Evolutionary conservation across 1,284 basidiomycete genomes (phyloP), one percentile per base, ranked within the genome.

Genomic region (Ceratobasidium papillatum): DNA sequence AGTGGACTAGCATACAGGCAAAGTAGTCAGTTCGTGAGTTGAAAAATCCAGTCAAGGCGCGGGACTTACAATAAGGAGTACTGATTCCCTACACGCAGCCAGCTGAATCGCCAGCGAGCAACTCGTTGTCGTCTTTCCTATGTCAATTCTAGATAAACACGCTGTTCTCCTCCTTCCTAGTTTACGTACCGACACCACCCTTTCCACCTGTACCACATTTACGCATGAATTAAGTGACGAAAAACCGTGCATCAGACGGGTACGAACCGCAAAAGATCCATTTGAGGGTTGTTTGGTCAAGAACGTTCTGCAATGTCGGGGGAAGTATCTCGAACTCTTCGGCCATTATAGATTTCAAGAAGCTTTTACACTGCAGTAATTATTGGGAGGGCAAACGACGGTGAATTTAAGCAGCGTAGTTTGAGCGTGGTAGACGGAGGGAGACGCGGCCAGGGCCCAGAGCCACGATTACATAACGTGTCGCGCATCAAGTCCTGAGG

Each of bases 81-180:
- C 96, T 27, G 94, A 96, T 84, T 97, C 91, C 77, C 96, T 90
- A 79, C 88, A 89, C 78, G 90, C 85, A 2, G 96, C 94, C 47
- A 98, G 88, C 80, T 98, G 95, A 75, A 97, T 95, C n/a, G 96
- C 96, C 9, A 98, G 88, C 9, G 94, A 96, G 82, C 96, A 98
- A 30, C 94, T 96, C 1, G 96, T 97, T 0, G 96, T 98, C 0
- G 96, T 98, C 87, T 98, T 98, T 71, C 95, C 95, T 93, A 80
- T 65, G 69, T 45, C 66, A 68, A 17, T 61, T 61, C n/a, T 41
- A 69, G 25, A 75, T 69, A 65, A 74, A 11, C 32, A 30, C 30
- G 11, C 66, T 45, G 11, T 34, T 49, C n/a, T 14, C 38, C 34
- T 25, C 25, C 3, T 41, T 22, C 11, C 3, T 32, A 22, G n/a